Base-by-base conservation (phyloP, 1,284 basidiomycete species). In the Stereum hirsutum region DNA sequence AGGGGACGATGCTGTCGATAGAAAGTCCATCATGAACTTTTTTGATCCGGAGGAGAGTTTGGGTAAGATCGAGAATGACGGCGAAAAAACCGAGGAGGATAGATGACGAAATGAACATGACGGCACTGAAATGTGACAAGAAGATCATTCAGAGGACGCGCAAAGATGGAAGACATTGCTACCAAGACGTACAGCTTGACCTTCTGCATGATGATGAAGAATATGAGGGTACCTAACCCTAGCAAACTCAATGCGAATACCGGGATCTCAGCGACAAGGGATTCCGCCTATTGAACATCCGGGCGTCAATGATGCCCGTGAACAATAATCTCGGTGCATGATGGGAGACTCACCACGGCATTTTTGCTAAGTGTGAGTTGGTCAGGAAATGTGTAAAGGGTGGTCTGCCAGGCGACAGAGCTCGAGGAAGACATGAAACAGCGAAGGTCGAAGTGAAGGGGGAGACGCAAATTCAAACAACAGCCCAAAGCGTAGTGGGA, bases 171-270 rank as follows among this genome's bases (percentile, higher is more conserved):
- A 25, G 11, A 31, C 43, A 32, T 28, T 20, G 14, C 24, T 33
- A 12, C 23, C 55, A 47, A 24, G 30, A 62, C 81, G 46, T 53
- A 85, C 84, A 72, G 49, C 46, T 71, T 70, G 33, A 78, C 56
- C 45, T 74, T 76, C 51, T 69, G 74, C 61, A 78, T 64, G 25
- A 74, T 55, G 34, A 83, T 58, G 56, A 83, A 69, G 57, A 83
- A 78, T 10, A 70, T 70, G 41, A 79, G 72, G 25, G 76, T 64
- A n/a, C 72, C 80, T 46, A 87, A 74, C 28, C 71, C 72, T 52
- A 84, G 62, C 17, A 85, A 62, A 33, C 84, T 85, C 43, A 80
- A 68, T 45, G 73, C 73, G 52, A 83, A 72, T 48, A 81, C 65
- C 28, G 85, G 85, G 41, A 87, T 75, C 48, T 83, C 80, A 14